phyloP scores from a whole-genome alignment of 2,329 filamentous ascomycete species.

The Penicillium sp. region DNA sequence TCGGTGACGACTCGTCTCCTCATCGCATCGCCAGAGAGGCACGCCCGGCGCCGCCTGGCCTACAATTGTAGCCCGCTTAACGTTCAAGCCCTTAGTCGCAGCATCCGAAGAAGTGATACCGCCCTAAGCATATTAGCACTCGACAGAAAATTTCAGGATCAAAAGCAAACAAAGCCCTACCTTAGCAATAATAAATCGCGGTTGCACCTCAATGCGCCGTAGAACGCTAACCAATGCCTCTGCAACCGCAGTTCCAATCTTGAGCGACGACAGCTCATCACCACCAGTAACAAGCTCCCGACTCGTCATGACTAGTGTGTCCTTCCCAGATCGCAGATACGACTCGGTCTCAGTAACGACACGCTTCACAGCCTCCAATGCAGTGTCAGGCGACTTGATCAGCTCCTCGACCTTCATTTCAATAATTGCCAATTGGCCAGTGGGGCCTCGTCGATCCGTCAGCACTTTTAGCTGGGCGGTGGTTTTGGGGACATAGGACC shows the following conservation, averaged over 20 bases:
- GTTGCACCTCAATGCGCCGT: constrained; percentile 48
- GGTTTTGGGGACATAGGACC: constrained; percentile 62
- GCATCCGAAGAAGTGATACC: constrained; percentile 63
- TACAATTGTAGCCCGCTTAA: constrained; percentile 57
- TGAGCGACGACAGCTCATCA: constrained; percentile 54
- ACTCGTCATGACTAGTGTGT: constrained; percentile 63
- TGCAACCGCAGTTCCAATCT: constrained; percentile 58
- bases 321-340: constrained; percentile 49
- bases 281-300: constrained; percentile 53
- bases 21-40: constrained; percentile 61
- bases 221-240: constrained; percentile 55
- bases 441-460: constrained; percentile 38
- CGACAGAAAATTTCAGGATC: background rate
- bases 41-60: constrained; percentile 62
- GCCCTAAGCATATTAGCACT: constrained; percentile 38
- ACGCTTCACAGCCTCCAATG: constrained; percentile 21
- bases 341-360: constrained; percentile 41
- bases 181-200: constrained; percentile 61
- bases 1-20: constrained; percentile 52
- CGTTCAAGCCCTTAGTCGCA: constrained; percentile 58
- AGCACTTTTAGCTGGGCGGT: constrained; percentile 56
- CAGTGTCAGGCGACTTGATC: constrained; percentile 39
- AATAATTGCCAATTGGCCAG: constrained; percentile 46
- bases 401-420: constrained; percentile 53
- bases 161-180: constrained; percentile 20